Evolutionary conservation across 2,329 filamentous ascomycete species (phyloP), one percentile per base, ranked within the genome.

Genomic region (Aspergillus neotritici): DNA sequence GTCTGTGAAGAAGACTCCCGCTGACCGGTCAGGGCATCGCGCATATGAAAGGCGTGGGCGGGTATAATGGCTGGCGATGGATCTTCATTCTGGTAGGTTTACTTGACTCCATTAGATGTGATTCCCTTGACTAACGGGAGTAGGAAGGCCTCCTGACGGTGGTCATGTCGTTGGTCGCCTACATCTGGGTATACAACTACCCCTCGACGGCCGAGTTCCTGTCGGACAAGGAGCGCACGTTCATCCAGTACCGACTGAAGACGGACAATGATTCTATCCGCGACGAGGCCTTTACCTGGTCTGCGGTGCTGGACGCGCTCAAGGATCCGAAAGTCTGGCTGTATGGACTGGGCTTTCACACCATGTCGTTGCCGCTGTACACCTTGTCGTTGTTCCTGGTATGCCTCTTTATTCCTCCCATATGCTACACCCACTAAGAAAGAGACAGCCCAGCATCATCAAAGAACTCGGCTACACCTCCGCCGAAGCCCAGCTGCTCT

Each of bases 241-340:
- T 76, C 44, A 76, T 88, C 37, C 74, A 79, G 15, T 70, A 75
- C 8, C 78, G 86, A 0, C 71, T 90, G 0, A 78, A 79, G 8
- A 73, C 75, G 4, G 84, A 89, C 52, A 82, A 77, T 49, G 84
- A 89, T 55, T 80, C 83, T 0, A 86, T 80, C 0, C 76, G 81
- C 4, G 69, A 82, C 37, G 86, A 91, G 51, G 58, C 67, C 0
- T 89, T 90, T 55, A 76, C 68, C 3, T 90, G 86, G 86, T 61
- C 52, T 0, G 80, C 82, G 14, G 85, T 89, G 0, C 44, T 63
- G 16, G 70, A 77, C 13, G 84, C 85, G 0, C 61, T 87, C 32
- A 77, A 72, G 11, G 83, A 90, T 53, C 77, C 78, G 1, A 87
- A 83, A 57, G 82, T 82, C 55, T 87, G 80, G 81, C 71, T 89